Evolutionary conservation across 768 basidiomycete species (phyloP), one percentile per base, ranked within the genome.

Genomic region (Mycena crocata): DNA sequence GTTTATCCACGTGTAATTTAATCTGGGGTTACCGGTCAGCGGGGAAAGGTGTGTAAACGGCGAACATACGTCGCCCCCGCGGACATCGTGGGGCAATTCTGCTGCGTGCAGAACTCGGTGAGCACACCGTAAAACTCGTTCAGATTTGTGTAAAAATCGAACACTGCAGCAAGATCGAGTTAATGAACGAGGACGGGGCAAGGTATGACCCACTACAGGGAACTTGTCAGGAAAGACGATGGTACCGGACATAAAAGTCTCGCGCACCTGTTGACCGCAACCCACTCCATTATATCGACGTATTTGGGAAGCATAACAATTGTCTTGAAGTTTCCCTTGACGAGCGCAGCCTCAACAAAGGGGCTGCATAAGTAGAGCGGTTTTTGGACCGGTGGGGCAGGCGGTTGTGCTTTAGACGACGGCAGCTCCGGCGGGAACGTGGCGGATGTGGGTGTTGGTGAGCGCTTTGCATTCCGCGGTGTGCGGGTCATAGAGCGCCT

Each of bases 241-340:
- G 5, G 4, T 5, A 8, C 10, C 51, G 24, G 28, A 2, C 15
- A 52, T 14, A 30, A 21, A 54, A 17, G 15, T n/a, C 2, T 6
- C 26, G 58, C 62, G 21, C 31, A 70, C 69, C 69, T 65, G 71
- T 86, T 87, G 55, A 86, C 83, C 32, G 86, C 86, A 39, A 98
- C 96, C 96, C 96, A 98, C 79, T 98, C 96, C 89, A 95, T 97
- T 58, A 96, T 93, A 79, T 98, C 95, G n/a, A 96, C 94, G 75
- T 97, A 98, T 76, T 97, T 98, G 21, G 98, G 98, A 34, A 96
- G 87, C 83, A 87, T 85, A 50, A 98, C 96, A 71, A 99, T 98
- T 1, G 96, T 98, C 82, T 98, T 98, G 84, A 98, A 99, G 77
- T 96, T 97, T 28, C 86, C 98, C 77, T 98, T 99, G 69, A 99